Conservation (phyloP, 2,329 filamentous ascomycete genomes). For the Pyricularia sp. region DNA sequence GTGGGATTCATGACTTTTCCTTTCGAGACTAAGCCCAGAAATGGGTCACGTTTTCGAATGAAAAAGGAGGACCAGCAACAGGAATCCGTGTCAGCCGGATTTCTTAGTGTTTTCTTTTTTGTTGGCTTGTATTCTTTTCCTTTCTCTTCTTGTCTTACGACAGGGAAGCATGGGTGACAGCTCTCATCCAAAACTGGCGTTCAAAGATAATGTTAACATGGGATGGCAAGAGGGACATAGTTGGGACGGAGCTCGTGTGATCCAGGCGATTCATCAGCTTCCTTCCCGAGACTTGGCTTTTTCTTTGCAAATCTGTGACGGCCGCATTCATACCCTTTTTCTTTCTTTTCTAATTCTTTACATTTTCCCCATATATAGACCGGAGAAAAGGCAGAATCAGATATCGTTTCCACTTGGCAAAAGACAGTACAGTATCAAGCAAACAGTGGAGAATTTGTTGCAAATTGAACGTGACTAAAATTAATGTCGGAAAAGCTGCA, state of each 20-base stretch:
- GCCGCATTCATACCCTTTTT: background rate
- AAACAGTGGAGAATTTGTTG: background rate
- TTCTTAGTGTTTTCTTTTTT: background rate
- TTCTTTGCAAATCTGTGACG: background rate
- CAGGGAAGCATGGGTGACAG: background rate
- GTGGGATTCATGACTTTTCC: background rate
- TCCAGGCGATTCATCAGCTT: background rate
- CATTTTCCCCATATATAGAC: background rate
- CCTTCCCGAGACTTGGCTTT: background rate
- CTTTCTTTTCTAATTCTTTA: background rate
- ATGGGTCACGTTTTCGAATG: no score
- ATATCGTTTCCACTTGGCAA: background rate
- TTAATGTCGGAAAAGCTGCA: background rate
- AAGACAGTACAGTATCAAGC: background rate
- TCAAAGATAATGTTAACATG: background rate
- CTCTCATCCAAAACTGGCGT: background rate
- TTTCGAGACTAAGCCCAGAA: no score
- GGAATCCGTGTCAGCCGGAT: background rate
- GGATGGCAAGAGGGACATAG: background rate
- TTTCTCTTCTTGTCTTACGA: background rate
- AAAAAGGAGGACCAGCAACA: no score
- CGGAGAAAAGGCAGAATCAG: background rate
- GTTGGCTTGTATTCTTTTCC: background rate
- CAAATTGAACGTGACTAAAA: background rate
- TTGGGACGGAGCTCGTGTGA: background rate